Evolutionary conservation across 2,329 filamentous ascomycete species (phyloP).

Genomic region (Xylariaceae sp.): DNA sequence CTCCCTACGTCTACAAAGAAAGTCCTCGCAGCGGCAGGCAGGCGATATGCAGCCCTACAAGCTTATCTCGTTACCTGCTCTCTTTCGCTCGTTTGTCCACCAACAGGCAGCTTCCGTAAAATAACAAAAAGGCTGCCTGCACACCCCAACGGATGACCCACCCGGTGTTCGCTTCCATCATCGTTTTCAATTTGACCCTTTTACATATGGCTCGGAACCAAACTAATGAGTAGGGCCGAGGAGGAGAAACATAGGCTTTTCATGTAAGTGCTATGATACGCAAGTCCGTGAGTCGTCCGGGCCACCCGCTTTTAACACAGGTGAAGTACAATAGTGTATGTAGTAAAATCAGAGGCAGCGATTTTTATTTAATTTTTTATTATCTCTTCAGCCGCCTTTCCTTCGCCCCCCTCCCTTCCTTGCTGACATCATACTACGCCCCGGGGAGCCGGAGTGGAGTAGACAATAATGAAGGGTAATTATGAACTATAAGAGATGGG

Average conservation of each 20-base stretch:
- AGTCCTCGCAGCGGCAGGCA: conserved; percentile 18
- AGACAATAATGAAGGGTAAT: conserved; percentile 1
- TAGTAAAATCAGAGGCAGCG: no score
- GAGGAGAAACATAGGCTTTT: no score
- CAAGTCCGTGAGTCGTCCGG: no score
- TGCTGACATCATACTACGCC: conserved; percentile 6
- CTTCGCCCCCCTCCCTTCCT: background rate
- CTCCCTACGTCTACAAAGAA: conserved; percentile 11
- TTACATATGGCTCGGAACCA: no score
- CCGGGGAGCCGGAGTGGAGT: conserved; percentile 21
- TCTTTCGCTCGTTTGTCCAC: conserved; percentile 3
- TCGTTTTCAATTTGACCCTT: background rate
- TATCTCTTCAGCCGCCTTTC: background rate
- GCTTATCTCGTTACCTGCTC: background rate
- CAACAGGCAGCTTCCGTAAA: conserved; percentile 1
- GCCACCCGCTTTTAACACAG: no score
- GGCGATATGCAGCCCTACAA: conserved; percentile 27
- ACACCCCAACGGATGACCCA: background rate
- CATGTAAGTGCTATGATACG: conserved; percentile 3
- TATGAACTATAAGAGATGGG: background rate
- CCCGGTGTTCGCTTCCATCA: conserved; percentile 1
- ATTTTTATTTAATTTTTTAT: no score
- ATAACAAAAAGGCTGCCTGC: background rate
- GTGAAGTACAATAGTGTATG: conserved; percentile 1
- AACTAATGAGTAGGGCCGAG: no score